Percentiles rank a stretch among this genome's conserved stretches.
Evolutionary conservation across 441 rosid species (phyloP).

Genomic region (Erodium moschatum): DNA sequence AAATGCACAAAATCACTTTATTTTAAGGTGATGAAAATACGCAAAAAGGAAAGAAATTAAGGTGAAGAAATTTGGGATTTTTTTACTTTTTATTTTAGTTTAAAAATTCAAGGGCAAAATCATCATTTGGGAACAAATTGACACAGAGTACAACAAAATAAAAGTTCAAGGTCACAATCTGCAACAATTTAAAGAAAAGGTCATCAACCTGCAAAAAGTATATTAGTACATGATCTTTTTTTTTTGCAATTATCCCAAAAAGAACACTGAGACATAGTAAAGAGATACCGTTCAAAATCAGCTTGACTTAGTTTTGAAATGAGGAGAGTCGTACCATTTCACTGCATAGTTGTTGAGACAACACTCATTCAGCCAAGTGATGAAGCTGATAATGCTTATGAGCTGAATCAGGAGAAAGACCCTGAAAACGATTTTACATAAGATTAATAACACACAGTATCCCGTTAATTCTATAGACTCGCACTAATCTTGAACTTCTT

Average conservation of each 20-base stretch:
- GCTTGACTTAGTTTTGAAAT: too few relatives aligned
- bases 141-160: background rate
- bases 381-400: slow-evolving; percentile 82
- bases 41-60: too few relatives aligned
- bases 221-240: too few relatives aligned
- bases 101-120: too few relatives aligned
- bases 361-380: slow-evolving; percentile 75
- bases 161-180: background rate
- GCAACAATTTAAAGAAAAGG: too few relatives aligned
- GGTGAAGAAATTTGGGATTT: too few relatives aligned
- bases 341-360: slow-evolving; percentile 52
- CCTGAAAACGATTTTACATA: slow-evolving; percentile 37
- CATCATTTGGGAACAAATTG: too few relatives aligned
- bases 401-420: slow-evolving; percentile 89
- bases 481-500: slow-evolving; percentile 20
- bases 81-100: too few relatives aligned
- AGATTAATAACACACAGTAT: slow-evolving; percentile 10
- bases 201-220: too few relatives aligned
- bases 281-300: background rate
- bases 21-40: too few relatives aligned
- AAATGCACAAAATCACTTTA: too few relatives aligned
- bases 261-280: background rate
- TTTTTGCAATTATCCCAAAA: background rate
- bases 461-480: background rate
- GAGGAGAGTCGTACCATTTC: slow-evolving; percentile 53